Evolutionary conservation across 805 yeast genomes (phyloP).

Genomic region (Yamadazyma akitaensis): DNA sequence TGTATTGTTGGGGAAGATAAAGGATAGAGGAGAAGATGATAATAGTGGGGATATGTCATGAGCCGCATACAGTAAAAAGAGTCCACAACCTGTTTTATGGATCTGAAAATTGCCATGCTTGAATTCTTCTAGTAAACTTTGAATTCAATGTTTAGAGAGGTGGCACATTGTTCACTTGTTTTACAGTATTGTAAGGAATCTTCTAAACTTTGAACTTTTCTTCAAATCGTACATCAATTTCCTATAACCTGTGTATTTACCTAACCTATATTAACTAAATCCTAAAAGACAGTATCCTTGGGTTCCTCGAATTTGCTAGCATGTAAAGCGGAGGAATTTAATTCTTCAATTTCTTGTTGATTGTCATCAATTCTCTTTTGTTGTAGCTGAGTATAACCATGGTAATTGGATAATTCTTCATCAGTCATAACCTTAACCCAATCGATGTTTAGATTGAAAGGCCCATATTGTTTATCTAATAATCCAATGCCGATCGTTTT

Average conservation of each 20-base stretch:
- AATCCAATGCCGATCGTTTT: slow-evolving; percentile 77
- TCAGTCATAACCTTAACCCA: slow-evolving; percentile 70
- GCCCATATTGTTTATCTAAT: slow-evolving; percentile 75
- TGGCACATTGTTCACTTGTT: neutral
- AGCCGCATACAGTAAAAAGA: neutral
- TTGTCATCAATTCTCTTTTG: slow-evolving; percentile 17
- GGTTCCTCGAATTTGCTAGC: slow-evolving; percentile 28
- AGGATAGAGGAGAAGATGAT: neutral
- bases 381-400: slow-evolving; percentile 27
- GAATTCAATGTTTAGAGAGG: neutral
- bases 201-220: too few relatives aligned
- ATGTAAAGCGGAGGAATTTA: slow-evolving; percentile 23
- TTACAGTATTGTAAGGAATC: too few relatives aligned
- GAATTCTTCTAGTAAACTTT: too few relatives aligned
- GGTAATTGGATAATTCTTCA: slow-evolving; percentile 42
- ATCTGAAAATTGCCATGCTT: too few relatives aligned
- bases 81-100: neutral
- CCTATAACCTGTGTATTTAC: neutral
- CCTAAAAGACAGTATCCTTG: slow-evolving; percentile 30
- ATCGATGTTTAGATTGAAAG: slow-evolving; percentile 65
- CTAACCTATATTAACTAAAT: neutral
- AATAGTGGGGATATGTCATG: neutral
- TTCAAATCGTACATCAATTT: neutral
- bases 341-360: slow-evolving; percentile 10
- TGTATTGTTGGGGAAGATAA: slow-evolving; percentile 1